Percentiles rank a stretch among this genome's conserved stretches.
phyloP scores from a whole-genome alignment of 306 rosid genomes.

The Prunus mongolica region DNA sequence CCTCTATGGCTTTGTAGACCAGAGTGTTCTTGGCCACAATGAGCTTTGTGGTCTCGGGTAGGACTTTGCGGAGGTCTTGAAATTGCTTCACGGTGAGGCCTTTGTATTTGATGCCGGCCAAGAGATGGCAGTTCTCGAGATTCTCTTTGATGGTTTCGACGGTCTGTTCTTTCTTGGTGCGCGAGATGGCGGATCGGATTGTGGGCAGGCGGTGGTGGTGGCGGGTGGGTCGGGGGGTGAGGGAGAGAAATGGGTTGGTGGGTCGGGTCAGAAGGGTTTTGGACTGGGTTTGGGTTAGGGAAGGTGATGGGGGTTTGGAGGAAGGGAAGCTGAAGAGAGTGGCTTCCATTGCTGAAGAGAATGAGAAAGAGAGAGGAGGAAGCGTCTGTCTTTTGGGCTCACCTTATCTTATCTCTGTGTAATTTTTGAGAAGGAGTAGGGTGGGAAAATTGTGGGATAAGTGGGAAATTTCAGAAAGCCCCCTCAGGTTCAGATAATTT shows the following conservation, averaged over 20 bases:
- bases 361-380: not conserved
- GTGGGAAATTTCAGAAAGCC: not conserved
- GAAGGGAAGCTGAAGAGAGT: slow-evolving; percentile 43
- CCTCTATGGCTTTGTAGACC: slow-evolving; percentile 78
- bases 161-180: slow-evolving; percentile 71
- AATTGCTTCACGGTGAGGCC: slow-evolving; percentile 85
- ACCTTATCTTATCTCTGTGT: slow-evolving; percentile 30
- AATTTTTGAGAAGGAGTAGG: not conserved
- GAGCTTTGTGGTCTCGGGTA: slow-evolving; percentile 67
- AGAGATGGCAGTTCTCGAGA: slow-evolving; percentile 69
- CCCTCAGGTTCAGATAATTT: slow-evolving; percentile 1
- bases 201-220: slow-evolving; percentile 26
- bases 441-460: not conserved
- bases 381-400: not conserved
- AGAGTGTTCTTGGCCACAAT: slow-evolving; percentile 92
- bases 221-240: slow-evolving; percentile 9
- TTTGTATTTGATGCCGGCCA: slow-evolving; percentile 84
- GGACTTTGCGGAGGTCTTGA: slow-evolving; percentile 68
- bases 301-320: slow-evolving; percentile 35
- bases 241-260: slow-evolving; percentile 41
- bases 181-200: slow-evolving; percentile 75
- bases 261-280: slow-evolving; percentile 35
- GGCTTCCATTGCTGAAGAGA: slow-evolving; percentile 56
- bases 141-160: slow-evolving; percentile 62
- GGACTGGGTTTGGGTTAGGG: slow-evolving; percentile 26